Base-by-base conservation (phyloP, 202 grass and related monocot species). In the Setaria italica region DNA sequence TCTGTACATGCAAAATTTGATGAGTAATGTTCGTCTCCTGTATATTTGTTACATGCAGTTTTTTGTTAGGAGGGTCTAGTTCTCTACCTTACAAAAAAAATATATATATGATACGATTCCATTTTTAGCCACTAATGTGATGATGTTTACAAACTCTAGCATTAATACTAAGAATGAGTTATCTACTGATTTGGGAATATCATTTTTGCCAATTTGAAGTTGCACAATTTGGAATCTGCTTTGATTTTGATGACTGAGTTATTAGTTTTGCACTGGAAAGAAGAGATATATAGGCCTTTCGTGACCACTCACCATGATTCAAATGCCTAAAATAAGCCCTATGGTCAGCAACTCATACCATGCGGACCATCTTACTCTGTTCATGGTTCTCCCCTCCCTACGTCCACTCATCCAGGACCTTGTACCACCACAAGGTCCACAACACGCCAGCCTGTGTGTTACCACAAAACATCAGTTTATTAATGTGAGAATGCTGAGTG, bases 131-230 rank as follows among this genome's bases (percentile, higher is more conserved):
- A 69, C 11, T 30, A 29, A 29, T 64, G 47, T 37, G 62, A 35
- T 78, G 12, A 54, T 78, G 15, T 74, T 58, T 68, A 12, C 39
- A 66, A 74, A 57, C 37, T 73, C 34, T 20, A 74, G 15, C 39
- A n/a, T 15, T 69, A 32, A 80, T 89, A n/a, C 46, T 80, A 67
- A 85, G 25, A 81, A 80, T 59, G 59, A 16, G n/a, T 62, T 11
- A 68, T 60, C 69, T 56, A 37, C 25, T 65, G 13, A 37, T 79
- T 53, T 71, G 41, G 50, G 10, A 59, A 69, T 81, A 5, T 2
- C 39, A 20, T 33, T 21, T 53, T 25, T 70, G 20, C 9, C 16
- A 57, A 34, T 57, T 70, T 9, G 30, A 29, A 25, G 9, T 7
- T 69, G 20, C n/a, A n/a, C 34, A 43, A 81, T 46, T 69, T 81